Conservation (phyloP, 2,329 filamentous ascomycete species). For the Verticillium isaacii region DNA sequence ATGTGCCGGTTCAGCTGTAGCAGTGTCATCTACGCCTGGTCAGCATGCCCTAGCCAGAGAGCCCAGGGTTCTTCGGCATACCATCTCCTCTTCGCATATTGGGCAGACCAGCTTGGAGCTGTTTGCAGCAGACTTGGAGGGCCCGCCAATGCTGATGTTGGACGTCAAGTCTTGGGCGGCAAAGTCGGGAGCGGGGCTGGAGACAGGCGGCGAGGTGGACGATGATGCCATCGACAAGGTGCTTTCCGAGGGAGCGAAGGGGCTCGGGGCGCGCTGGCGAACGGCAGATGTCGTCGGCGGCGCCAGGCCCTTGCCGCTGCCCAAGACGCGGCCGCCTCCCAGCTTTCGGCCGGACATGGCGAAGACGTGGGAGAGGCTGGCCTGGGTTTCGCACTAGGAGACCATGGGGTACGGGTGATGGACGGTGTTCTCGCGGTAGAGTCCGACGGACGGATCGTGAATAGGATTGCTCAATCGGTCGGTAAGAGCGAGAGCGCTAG, state of each 20-base stretch:
- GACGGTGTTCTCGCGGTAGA: neutral
- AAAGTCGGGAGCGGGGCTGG: slow-evolving; percentile 62
- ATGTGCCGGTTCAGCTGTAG: slow-evolving; percentile 81
- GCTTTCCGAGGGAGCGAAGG: slow-evolving; percentile 58
- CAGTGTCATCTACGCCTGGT: slow-evolving; percentile 67
- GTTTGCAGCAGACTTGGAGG: slow-evolving; percentile 50
- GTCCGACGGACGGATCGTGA: neutral
- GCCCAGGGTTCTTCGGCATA: slow-evolving; percentile 31
- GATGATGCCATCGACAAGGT: slow-evolving; percentile 74
- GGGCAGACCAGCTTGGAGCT: slow-evolving; percentile 78
- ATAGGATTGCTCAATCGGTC: neutral
- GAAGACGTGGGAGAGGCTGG: slow-evolving; percentile 7
- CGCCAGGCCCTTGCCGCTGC: slow-evolving; percentile 77
- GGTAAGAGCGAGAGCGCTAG: neutral
- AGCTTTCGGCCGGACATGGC: slow-evolving; percentile 80
- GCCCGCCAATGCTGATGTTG: slow-evolving; percentile 64
- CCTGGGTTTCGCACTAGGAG: slow-evolving; percentile 16
- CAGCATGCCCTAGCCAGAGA: slow-evolving; percentile 6
- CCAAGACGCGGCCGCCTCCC: slow-evolving; percentile 87
- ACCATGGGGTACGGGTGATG: slow-evolving; percentile 3
- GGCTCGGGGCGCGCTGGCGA: slow-evolving; percentile 43
- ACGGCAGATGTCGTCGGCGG: slow-evolving; percentile 46
- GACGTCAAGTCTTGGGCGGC: slow-evolving; percentile 73
- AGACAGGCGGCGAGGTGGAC: slow-evolving; percentile 54
- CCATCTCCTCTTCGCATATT: slow-evolving; percentile 99